phyloP scores from a whole-genome alignment of 768 basidiomycete species.

The Pulveroboletus ravenelii region DNA sequence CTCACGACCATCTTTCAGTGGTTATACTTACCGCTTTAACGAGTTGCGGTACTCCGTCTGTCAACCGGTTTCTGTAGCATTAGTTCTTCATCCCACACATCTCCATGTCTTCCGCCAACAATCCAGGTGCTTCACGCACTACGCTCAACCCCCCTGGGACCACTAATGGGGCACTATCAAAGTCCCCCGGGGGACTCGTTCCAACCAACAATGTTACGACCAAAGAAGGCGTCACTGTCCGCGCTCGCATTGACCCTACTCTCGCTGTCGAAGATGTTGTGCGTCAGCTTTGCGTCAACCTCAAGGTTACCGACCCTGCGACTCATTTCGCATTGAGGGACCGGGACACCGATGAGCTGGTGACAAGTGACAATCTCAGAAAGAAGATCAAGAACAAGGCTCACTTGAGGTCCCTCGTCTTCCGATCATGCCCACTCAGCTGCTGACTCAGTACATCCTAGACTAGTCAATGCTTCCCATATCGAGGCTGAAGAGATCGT shows the following conservation, averaged over 20 bases:
- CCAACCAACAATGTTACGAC: conserved; percentile 85
- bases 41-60: neutral
- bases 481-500: conserved; percentile 76
- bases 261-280: conserved; percentile 82
- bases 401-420: conserved; percentile 61
- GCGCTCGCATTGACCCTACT: conserved; percentile 81
- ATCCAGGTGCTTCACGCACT: conserved; percentile 28
- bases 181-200: conserved; percentile 48
- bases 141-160: conserved; percentile 25
- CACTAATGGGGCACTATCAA: conserved; percentile 33
- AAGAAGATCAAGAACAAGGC: conserved; percentile 76
- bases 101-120: conserved; percentile 28
- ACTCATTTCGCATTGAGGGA: conserved; percentile 75
- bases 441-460: conserved; percentile 25
- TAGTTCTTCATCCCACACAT: neutral
- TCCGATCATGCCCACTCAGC: neutral
- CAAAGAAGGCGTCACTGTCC: conserved; percentile 66
- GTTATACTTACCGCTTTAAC: neutral
- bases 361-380: conserved; percentile 83
- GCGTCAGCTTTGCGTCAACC: conserved; percentile 73
- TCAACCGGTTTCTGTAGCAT: neutral
- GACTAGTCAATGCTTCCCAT: conserved; percentile 74
- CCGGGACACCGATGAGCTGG: conserved; percentile 68
- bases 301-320: conserved; percentile 73
- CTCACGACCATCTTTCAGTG: conserved; percentile 11